Evolutionary conservation across 176 grass and related monocot genomes (phyloP).

Genomic region (Areca catechu): DNA sequence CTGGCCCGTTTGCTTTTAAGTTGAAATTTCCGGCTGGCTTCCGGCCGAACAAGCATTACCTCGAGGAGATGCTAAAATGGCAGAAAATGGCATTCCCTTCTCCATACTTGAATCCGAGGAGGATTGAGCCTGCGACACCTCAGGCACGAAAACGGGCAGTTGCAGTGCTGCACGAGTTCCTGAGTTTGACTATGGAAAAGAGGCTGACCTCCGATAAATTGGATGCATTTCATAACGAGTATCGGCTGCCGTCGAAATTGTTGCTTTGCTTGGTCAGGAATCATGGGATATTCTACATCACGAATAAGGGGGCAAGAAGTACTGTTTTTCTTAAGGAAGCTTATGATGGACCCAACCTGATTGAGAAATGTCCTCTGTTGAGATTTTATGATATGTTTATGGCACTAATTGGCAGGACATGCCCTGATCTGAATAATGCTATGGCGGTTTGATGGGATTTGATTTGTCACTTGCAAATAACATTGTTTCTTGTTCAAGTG

Average conservation of each 20-base stretch:
- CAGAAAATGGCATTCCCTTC: slow-evolving; percentile 89
- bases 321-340: slow-evolving; percentile 89
- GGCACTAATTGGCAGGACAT: slow-evolving; percentile 49
- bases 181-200: slow-evolving; percentile 76
- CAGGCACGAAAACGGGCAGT: slow-evolving; percentile 63
- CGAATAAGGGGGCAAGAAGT: slow-evolving; percentile 85
- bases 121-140: slow-evolving; percentile 45
- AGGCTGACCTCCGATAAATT: slow-evolving; percentile 76
- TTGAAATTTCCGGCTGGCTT: slow-evolving; percentile 74
- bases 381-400: slow-evolving; percentile 63
- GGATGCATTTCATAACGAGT: slow-evolving; percentile 71
- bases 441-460: slow-evolving; percentile 3
- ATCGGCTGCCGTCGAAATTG: slow-evolving; percentile 54
- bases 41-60: slow-evolving; percentile 68
- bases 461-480: too few relatives aligned
- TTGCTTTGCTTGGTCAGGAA: slow-evolving; percentile 80
- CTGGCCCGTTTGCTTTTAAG: slow-evolving; percentile 74
- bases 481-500: too few relatives aligned
- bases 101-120: slow-evolving; percentile 65
- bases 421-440: slow-evolving; percentile 23
- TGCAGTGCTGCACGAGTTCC: slow-evolving; percentile 70
- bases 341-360: slow-evolving; percentile 46
- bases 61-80: slow-evolving; percentile 75
- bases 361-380: slow-evolving; percentile 61
- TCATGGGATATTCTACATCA: slow-evolving; percentile 93